Evolutionary conservation across 2,329 filamentous ascomycete species (phyloP).

Genomic region (Pseudopyrenochaeta lycopersici): DNA sequence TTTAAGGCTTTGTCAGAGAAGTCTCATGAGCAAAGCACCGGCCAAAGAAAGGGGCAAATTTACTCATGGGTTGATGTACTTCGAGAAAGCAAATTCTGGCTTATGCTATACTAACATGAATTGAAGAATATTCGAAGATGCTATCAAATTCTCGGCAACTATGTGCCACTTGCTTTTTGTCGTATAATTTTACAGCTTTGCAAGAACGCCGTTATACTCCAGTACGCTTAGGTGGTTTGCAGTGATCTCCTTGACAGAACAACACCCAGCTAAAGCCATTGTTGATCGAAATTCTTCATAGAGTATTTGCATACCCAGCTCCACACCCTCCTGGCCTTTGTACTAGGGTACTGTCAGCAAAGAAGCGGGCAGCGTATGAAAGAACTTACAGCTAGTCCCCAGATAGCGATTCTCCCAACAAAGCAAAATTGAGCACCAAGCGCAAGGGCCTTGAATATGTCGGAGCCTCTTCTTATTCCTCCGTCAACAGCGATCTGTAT

Average conservation of each 20-base stretch:
- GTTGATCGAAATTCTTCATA: conserved; percentile 48
- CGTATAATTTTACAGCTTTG: conserved; percentile 5
- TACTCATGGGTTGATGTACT: conserved; percentile 18
- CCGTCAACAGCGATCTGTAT: conserved; percentile 12
- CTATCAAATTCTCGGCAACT: too few species aligned
- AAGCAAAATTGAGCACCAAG: conserved; percentile 22
- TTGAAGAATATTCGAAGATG: neutral
- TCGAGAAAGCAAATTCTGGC: conserved; percentile 15
- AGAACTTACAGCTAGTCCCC: conserved; percentile 10
- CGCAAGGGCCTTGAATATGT: conserved; percentile 27
- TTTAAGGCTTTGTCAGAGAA: neutral
- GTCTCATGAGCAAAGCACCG: neutral
- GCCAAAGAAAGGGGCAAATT: conserved; percentile 1
- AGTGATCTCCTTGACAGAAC: conserved; percentile 46
- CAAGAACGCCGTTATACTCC: conserved; percentile 13
- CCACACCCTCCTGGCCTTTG: conserved; percentile 21
- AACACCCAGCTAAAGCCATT: conserved; percentile 52
- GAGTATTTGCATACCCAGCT: conserved; percentile 16
- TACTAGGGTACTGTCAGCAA: conserved; percentile 3
- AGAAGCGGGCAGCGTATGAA: neutral
- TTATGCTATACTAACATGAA: conserved; percentile 13
- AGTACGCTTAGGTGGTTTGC: conserved; percentile 17
- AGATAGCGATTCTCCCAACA: conserved; percentile 18
- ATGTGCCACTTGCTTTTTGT: neutral
- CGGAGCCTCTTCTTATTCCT: conserved; percentile 25